phyloP scores from a whole-genome alignment of 441 rosid species.

The Jatropha multifida region DNA sequence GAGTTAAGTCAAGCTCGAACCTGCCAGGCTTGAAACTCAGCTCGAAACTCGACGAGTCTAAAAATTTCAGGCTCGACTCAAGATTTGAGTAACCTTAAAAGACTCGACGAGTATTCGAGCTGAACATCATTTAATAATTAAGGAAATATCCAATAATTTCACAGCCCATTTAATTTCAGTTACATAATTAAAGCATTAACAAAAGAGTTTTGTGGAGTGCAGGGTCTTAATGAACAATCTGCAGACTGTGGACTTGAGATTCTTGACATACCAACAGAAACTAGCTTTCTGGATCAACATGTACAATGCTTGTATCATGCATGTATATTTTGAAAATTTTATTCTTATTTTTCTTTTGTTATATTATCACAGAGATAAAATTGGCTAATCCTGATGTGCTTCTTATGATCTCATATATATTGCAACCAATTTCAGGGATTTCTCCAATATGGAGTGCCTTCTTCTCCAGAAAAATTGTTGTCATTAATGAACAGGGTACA shows the following conservation, averaged over 20 bases:
- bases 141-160: no score
- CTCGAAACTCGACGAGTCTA: no score
- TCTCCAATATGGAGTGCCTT: conserved; percentile 86
- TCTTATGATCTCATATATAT: neutral
- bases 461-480: conserved; percentile 61
- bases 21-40: no score
- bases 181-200: neutral
- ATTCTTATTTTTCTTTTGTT: conserved; percentile 1
- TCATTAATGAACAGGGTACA: conserved; percentile 70
- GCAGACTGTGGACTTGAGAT: conserved; percentile 62
- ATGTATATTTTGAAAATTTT: conserved; percentile 50
- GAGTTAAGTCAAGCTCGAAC: no score
- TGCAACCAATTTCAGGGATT: conserved; percentile 58
- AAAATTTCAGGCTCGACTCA: no score
- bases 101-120: no score
- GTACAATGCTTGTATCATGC: conserved; percentile 97
- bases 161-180: neutral
- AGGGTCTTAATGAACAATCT: conserved; percentile 77
- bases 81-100: no score
- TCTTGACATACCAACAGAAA: conserved; percentile 69
- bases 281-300: conserved; percentile 98
- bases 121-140: no score
- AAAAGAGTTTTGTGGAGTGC: conserved; percentile 18
- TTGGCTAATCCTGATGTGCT: neutral
- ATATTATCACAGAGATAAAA: neutral